phyloP scores from a whole-genome alignment of 306 rosid species.

The Leucaena leucocephala region DNA sequence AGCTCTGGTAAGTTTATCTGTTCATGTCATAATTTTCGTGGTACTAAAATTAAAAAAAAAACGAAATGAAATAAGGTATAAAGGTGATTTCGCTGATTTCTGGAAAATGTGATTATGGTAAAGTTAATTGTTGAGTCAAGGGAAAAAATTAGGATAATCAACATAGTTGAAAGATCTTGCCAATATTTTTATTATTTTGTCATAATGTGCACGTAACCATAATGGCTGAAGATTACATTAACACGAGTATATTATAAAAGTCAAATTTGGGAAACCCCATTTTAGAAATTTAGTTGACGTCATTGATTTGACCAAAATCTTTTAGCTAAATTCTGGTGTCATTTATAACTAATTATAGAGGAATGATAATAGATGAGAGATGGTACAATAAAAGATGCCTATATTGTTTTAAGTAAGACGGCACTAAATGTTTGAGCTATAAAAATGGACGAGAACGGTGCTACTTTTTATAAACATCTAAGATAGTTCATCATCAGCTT shows the following conservation, averaged over 20 bases:
- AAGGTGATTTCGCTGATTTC: neutral
- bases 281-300: slow-evolving; percentile 12
- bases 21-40: slow-evolving; percentile 15
- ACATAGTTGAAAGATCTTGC: slow-evolving; percentile 19
- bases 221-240: neutral
- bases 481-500: slow-evolving; percentile 24
- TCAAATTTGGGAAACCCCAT: slow-evolving; percentile 40
- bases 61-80: neutral
- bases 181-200: neutral
- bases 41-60: neutral
- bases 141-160: slow-evolving; percentile 3
- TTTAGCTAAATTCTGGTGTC: slow-evolving; percentile 24
- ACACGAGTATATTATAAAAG: slow-evolving; percentile 3
- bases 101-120: neutral
- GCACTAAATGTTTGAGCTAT: slow-evolving; percentile 8
- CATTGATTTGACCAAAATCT: slow-evolving; percentile 40
- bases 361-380: neutral
- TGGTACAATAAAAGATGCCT: neutral
- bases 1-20: slow-evolving; percentile 65
- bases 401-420: slow-evolving; percentile 3
- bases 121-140: neutral
- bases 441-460: slow-evolving; percentile 13
- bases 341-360: neutral
- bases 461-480: slow-evolving; percentile 39
- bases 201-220: slow-evolving; percentile 30